Percentiles rank a stretch among this genome's conserved stretches.
These are phyloP conservation scores for Catharanthus roseus DNA, from an alignment of 257 asterid genomes.

Conservation along the genomic window DNA sequence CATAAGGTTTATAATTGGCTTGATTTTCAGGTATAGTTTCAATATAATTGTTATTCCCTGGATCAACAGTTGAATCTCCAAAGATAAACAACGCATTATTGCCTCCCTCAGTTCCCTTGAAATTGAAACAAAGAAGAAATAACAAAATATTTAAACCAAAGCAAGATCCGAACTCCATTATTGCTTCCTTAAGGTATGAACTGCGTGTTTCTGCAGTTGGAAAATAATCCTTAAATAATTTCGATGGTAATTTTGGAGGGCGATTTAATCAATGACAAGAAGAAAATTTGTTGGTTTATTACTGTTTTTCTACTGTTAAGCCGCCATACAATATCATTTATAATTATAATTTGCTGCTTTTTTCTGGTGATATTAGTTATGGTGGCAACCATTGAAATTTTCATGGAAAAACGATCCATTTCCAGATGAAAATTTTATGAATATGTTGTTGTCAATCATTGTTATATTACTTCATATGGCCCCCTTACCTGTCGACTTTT, in stretches of 20 bases:
- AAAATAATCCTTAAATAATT: not conserved
- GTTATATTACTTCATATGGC: too few species aligned
- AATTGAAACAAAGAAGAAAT: conserved; percentile 5
- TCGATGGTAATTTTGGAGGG: too few species aligned
- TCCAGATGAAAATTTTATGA: too few species aligned
- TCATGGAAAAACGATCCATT: too few species aligned
- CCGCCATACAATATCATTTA: not conserved
- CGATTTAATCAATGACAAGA: not conserved
- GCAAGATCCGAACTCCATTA: not conserved
- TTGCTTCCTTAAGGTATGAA: not conserved
- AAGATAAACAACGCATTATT: conserved; percentile 35
- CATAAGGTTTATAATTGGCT: conserved; percentile 46
- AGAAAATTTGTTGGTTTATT: not conserved
- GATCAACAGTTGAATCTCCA: conserved; percentile 51
- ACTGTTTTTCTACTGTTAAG: not conserved
- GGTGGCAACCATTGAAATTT: too few species aligned
- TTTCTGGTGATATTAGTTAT: not conserved
- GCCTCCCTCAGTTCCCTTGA: conserved; percentile 2
- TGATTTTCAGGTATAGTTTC: conserved; percentile 39
- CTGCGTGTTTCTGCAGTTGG: not conserved
- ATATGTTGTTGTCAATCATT: too few species aligned
- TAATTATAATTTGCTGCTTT: too few species aligned
- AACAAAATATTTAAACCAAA: conserved; percentile 3
- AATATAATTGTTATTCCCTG: conserved; percentile 48
- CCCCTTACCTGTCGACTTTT: too few species aligned